Conservation (phyloP, 306 rosid genomes). For the Pterocarpus santalinus region DNA sequence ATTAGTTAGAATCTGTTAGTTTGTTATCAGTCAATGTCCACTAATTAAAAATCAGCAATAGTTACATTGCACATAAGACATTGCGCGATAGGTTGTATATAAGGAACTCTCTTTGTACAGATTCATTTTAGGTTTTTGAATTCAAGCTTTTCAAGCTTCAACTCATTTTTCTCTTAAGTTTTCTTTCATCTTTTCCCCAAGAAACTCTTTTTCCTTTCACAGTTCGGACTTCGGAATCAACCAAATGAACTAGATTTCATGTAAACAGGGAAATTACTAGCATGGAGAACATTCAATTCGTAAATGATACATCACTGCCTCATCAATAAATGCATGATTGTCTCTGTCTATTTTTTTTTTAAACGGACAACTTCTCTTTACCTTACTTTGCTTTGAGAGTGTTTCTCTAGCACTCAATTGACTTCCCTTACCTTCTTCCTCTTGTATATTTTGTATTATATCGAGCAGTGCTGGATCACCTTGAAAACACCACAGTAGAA, state of each 20-base stretch:
- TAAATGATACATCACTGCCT: background rate
- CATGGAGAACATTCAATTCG: conserved; percentile 22
- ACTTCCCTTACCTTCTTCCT: background rate
- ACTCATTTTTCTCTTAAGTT: no score
- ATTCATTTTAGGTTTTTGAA: no score
- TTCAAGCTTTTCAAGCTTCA: no score
- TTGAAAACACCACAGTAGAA: background rate
- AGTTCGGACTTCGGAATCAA: background rate
- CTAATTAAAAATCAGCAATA: no score
- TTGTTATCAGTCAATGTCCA: no score
- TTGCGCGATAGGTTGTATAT: no score
- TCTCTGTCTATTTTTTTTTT: no score
- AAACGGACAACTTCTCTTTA: background rate
- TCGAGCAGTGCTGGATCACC: background rate
- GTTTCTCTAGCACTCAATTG: background rate
- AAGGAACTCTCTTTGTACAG: no score
- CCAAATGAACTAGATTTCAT: background rate
- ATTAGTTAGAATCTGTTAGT: no score
- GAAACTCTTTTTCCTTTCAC: background rate
- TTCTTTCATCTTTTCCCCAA: no score
- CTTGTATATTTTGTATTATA: background rate
- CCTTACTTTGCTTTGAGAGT: background rate
- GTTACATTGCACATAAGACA: no score
- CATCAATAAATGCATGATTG: background rate
- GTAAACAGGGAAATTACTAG: background rate